phyloP scores from a whole-genome alignment of 228 moss, liverwort and hornwort genomes.

The Sphagnum fallax region DNA sequence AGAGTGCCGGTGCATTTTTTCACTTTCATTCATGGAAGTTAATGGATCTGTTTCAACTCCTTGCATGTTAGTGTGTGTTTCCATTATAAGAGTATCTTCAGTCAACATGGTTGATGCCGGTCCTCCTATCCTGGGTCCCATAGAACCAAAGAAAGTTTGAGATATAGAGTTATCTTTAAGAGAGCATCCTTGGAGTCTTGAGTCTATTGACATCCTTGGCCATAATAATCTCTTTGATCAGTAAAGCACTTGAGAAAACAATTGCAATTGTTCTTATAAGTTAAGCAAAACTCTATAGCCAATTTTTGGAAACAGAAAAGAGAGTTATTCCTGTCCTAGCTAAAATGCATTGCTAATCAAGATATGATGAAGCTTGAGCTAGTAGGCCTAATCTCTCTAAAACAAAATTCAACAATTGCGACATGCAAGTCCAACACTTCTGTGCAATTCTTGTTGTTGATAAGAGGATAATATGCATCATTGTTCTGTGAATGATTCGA shows the following conservation, averaged over 20 bases:
- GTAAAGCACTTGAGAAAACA: no score
- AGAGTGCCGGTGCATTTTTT: neutral
- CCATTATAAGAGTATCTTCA: neutral
- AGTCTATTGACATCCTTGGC: neutral
- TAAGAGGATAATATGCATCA: no score
- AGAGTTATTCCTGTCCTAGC: neutral
- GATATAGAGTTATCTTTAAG: no score
- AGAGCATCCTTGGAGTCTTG: no score
- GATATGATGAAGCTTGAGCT: no score
- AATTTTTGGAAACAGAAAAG: neutral
- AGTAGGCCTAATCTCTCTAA: no score
- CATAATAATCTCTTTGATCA: neutral
- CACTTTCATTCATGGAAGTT: neutral
- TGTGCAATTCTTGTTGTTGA: no score
- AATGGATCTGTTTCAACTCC: neutral
- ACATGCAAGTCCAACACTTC: no score
- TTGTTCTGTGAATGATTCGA: no score
- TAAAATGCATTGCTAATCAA: no score
- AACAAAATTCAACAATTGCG: no score
- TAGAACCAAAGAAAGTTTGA: neutral
- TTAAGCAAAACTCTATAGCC: neutral
- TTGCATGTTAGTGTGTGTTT: neutral
- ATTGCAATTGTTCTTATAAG: no score
- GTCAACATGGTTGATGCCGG: neutral
- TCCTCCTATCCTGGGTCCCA: constrained; percentile 5